These are phyloP conservation scores for Turnera subulata DNA, from an alignment of 345 rosid species.

Conservation along the genomic window DNA sequence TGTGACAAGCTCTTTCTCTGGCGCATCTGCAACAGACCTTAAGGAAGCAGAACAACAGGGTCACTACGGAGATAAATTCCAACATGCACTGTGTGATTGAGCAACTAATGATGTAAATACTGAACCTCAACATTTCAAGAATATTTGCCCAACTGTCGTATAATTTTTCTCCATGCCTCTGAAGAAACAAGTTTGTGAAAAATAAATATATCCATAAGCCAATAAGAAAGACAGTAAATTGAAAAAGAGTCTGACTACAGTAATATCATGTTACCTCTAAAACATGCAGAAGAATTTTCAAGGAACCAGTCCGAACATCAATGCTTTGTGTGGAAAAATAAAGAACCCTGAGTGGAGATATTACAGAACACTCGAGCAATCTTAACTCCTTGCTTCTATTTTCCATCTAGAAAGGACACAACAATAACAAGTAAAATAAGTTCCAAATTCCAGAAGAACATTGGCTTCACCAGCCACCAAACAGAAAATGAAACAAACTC, in stretches of 20 bases:
- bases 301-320: conserved; percentile 79
- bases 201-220: conserved; percentile 13
- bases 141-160: conserved; percentile 81
- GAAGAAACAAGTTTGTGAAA: conserved; percentile 16
- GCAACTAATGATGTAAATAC: conserved; percentile 11
- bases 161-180: conserved; percentile 93
- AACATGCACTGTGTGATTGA: conserved; percentile 2
- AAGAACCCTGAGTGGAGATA: conserved; percentile 78
- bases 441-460: conserved; percentile 1
- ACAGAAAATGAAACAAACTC: conserved; percentile 31
- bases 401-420: conserved; percentile 42
- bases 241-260: conserved; percentile 3
- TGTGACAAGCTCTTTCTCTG: conserved; percentile 86
- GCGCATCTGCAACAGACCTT: conserved; percentile 92
- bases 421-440: conserved; percentile 12
- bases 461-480: background rate
- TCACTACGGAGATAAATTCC: conserved; percentile 14
- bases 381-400: conserved; percentile 42
- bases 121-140: conserved; percentile 89
- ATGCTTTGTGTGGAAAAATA: conserved; percentile 73
- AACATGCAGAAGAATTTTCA: conserved; percentile 94
- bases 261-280: conserved; percentile 62
- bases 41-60: conserved; percentile 16
- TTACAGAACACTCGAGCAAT: conserved; percentile 74
- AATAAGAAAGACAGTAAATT: conserved; percentile 3